Percentiles rank a stretch among this genome's conserved stretches.
phyloP scores from a whole-genome alignment of 2,329 filamentous ascomycete genomes.

The Lasiodiplodia hormozganensis region DNA sequence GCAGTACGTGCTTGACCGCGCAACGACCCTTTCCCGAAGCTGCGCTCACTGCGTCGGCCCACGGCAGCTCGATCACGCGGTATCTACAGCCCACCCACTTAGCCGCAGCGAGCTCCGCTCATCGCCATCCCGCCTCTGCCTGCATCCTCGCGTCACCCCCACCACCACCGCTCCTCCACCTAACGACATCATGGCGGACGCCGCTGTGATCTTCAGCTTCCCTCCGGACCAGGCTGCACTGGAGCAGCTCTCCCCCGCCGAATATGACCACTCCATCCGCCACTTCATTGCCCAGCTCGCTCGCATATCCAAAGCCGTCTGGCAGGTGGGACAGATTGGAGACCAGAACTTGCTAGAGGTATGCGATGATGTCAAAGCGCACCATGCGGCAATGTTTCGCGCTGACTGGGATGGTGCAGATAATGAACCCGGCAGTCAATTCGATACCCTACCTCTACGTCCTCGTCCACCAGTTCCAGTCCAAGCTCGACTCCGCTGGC shows the following conservation, averaged over 20 bases:
- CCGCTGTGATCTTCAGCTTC: conserved; percentile 24
- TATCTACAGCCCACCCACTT: neutral
- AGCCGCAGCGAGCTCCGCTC: conserved; percentile 26
- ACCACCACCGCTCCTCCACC: neutral
- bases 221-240: conserved; percentile 18
- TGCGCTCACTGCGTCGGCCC: conserved; percentile 13
- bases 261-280: conserved; percentile 49
- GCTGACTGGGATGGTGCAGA: conserved; percentile 35
- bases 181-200: conserved; percentile 23
- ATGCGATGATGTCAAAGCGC: conserved; percentile 14
- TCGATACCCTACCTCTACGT: conserved; percentile 66
- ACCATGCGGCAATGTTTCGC: neutral
- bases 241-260: conserved; percentile 33
- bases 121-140: conserved; percentile 5
- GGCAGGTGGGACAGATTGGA: conserved; percentile 46
- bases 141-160: neutral
- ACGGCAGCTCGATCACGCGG: neutral
- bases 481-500: conserved; percentile 35
- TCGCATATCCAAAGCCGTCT: conserved; percentile 42
- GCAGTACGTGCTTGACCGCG: neutral
- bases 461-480: conserved; percentile 57
- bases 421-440: conserved; percentile 64
- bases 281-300: conserved; percentile 44
- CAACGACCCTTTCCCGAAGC: neutral
- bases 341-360: conserved; percentile 50